A percentile compares a stretch with the other conserved stretches of the same genome.
Evolutionary conservation across 371 early-diverging fungal genomes (phyloP).

Genomic region (Mycotypha africana): DNA sequence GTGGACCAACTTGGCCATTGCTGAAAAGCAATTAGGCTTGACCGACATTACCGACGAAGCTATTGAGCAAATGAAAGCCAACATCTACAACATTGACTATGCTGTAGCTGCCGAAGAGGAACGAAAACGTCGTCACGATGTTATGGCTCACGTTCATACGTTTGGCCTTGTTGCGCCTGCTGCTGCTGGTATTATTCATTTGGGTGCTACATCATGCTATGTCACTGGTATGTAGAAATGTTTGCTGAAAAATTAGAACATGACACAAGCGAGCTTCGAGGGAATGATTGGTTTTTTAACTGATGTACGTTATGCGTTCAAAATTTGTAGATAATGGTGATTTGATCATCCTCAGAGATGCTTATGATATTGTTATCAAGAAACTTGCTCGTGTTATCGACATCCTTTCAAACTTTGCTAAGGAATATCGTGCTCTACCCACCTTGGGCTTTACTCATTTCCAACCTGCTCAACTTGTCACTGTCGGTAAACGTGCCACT

Average conservation of each 20-base stretch:
- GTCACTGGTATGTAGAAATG: constrained; percentile 87
- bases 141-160: constrained; percentile 97
- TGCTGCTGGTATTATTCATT: constrained; percentile 94
- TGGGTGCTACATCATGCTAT: constrained; percentile 97
- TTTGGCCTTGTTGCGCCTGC: constrained; percentile 89
- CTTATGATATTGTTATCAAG: constrained; percentile 83
- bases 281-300: no score
- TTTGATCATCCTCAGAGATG: constrained; percentile 92
- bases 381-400: constrained; percentile 84
- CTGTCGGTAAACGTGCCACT: constrained; percentile 96
- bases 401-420: constrained; percentile 76
- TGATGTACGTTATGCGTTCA: no score
- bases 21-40: constrained; percentile 90
- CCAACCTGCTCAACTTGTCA: constrained; percentile 97
- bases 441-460: constrained; percentile 98
- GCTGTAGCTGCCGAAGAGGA: constrained; percentile 88
- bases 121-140: constrained; percentile 93
- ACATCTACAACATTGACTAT: constrained; percentile 89
- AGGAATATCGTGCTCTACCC: constrained; percentile 77
- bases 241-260: no score
- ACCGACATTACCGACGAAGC: constrained; percentile 84
- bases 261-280: no score
- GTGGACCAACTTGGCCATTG: constrained; percentile 91
- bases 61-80: constrained; percentile 85
- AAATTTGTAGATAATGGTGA: constrained; percentile 85